Evolutionary conservation across 2,329 filamentous ascomycete genomes (phyloP).

Genomic region (Colletotrichum tabaci): DNA sequence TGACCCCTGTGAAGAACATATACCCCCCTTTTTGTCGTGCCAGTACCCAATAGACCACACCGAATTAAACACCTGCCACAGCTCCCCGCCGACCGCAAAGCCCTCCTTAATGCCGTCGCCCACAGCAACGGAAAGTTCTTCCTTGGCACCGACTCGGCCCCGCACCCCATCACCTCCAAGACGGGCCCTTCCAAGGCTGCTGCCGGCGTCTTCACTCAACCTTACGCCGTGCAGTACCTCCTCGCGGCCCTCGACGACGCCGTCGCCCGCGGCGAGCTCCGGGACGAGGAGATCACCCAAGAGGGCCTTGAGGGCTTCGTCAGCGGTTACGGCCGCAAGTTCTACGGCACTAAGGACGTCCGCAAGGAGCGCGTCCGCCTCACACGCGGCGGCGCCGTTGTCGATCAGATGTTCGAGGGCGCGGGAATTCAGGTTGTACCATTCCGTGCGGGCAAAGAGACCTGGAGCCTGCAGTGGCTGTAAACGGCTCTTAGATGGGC

Average conservation of each 20-base stretch:
- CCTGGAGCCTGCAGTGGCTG: conserved; percentile 67
- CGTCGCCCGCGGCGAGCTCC: conserved; percentile 65
- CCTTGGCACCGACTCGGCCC: conserved; percentile 81
- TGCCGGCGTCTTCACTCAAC: conserved; percentile 86
- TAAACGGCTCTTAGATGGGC: conserved; percentile 32
- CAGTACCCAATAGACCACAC: neutral
- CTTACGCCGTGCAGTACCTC: conserved; percentile 76
- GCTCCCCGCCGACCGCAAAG: conserved; percentile 76
- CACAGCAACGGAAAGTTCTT: conserved; percentile 78
- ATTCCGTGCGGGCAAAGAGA: conserved; percentile 74
- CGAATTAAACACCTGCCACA: neutral
- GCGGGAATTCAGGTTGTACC: conserved; percentile 75
- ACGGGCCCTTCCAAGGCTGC: conserved; percentile 66
- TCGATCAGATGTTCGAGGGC: conserved; percentile 68
- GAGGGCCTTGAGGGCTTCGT: conserved; percentile 70
- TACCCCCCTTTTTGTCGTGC: neutral
- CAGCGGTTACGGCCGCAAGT: conserved; percentile 65
- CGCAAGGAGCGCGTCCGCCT: conserved; percentile 71
- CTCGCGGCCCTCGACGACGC: conserved; percentile 69
- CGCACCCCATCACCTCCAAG: conserved; percentile 73
- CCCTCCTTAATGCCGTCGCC: conserved; percentile 76
- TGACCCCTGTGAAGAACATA: neutral
- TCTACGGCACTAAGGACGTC: conserved; percentile 66
- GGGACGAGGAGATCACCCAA: conserved; percentile 66
- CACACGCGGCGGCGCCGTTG: conserved; percentile 67